Conservation (phyloP, 768 basidiomycete genomes). For the Rhodotorula kratochvilovae region DNA sequence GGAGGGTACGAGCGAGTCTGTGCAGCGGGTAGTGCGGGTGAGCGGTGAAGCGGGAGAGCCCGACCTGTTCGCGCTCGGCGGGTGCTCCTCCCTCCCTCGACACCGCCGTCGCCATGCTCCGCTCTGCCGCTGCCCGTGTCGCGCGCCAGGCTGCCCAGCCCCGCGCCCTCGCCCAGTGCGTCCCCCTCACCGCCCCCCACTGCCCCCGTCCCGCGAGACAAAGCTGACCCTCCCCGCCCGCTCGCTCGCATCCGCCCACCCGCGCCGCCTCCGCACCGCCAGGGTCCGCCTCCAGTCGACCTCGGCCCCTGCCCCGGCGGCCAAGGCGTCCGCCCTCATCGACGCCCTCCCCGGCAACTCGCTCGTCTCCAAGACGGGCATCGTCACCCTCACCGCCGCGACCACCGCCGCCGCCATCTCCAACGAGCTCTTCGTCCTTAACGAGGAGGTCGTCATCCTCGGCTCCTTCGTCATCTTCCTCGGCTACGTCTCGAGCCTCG, state of each 20-base stretch:
- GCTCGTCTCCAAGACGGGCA: constrained; percentile 90
- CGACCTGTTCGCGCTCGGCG: not conserved
- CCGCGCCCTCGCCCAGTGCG: constrained; percentile 23
- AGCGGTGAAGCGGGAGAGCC: too few species aligned
- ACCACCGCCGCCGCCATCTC: constrained; percentile 50
- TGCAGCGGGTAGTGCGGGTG: not conserved
- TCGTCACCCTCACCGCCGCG: constrained; percentile 64
- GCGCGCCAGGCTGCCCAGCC: constrained; percentile 33
- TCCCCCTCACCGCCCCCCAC: not conserved
- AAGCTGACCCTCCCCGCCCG: not conserved
- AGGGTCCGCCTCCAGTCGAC: constrained; percentile 35
- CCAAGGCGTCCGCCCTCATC: constrained; percentile 72
- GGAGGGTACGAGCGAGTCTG: too few species aligned
- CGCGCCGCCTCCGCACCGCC: not conserved
- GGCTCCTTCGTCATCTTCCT: constrained; percentile 53
- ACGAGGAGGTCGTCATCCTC: constrained; percentile 88
- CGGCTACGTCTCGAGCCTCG: constrained; percentile 47
- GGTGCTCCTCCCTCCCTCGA: not conserved
- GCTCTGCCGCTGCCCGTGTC: constrained; percentile 18
- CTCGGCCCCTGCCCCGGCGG: constrained; percentile 30
- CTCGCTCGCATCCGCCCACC: not conserved
- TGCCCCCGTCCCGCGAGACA: not conserved
- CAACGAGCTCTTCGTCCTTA: constrained; percentile 83
- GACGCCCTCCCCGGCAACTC: constrained; percentile 71
- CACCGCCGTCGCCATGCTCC: not conserved